Evolutionary conservation across 495 filamentous ascomycete genomes (phyloP), one percentile per base, ranked within the genome.

Genomic region (Corynascus novoguineensis): DNA sequence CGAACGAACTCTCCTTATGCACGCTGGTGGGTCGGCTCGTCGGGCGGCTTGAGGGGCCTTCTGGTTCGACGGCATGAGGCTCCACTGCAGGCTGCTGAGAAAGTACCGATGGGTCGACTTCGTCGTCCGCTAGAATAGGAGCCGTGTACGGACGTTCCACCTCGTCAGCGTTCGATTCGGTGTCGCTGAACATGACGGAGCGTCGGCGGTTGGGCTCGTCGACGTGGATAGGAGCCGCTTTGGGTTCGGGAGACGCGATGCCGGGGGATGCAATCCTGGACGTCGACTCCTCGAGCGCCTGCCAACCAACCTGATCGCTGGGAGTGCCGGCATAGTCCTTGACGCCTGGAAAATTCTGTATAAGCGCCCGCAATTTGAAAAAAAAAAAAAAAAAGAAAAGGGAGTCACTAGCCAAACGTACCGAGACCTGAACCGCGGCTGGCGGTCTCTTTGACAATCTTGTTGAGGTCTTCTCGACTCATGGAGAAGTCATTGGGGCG

Each of bases 61-160:
- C 64, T 34, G 60, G 76, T 59, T 85, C 83, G 58, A 83, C 80
- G 42, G 71, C 71, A 60, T 81, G 76, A 5, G 87, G 88, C 25
- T 86, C 86, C 24, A 95, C 81, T 5, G 91, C 92, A 1, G 82
- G 78, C 27, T 68, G 87, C 73, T 64, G 79, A 75, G 63, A 71
- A 42, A 69, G 76, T 4, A 69, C 67, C 15, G 73, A 77, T 0
- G 82, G 80, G 41, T 89, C 84, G 17, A 96, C 80, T 71, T 97
- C 92, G 65, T 99, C 93, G 2, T 90, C 82, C 19, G 93, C 95
- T 40, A 99, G 75, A 57, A 99, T 97, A 0, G 92, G 90, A n/a
- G 81, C 80, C 24, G 75, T 70, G 61, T 81, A 81, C 4, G 63
- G 51, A 60, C 73, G 64, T 68, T 85, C 68, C 68, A 78, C 76